A percentile compares a stretch with the other conserved stretches of the same genome.
phyloP scores from a whole-genome alignment of 805 yeast species.

The Ogataea sp. region DNA sequence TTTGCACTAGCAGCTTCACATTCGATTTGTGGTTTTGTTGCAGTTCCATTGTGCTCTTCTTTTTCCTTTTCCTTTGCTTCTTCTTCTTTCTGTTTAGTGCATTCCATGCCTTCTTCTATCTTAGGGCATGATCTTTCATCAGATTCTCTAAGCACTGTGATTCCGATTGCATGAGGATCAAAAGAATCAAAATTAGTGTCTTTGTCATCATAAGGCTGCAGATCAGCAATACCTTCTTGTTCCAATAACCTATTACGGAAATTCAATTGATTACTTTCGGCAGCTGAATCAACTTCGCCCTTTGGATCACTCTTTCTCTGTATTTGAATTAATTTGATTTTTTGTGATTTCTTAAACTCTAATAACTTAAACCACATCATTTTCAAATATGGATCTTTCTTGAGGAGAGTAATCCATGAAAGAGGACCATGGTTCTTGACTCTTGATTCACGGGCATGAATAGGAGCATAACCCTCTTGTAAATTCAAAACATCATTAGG shows the following conservation, averaged over 20 bases:
- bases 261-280: conserved; percentile 2
- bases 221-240: conserved; percentile 30
- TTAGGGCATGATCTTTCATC: too few relatives aligned
- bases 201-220: conserved; percentile 20
- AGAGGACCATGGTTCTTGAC: conserved; percentile 45
- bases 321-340: not conserved
- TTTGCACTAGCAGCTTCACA: not conserved
- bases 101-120: too few relatives aligned
- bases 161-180: too few relatives aligned
- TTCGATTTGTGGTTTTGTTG: conserved; percentile 5
- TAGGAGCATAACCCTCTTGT: conserved; percentile 34
- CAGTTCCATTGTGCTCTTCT: too few relatives aligned
- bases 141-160: too few relatives aligned
- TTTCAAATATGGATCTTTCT: conserved; percentile 34
- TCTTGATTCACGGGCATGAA: conserved; percentile 31
- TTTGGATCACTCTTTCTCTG: conserved; percentile 1
- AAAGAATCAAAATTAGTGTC: conserved; percentile 8
- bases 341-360: conserved; percentile 11
- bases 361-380: conserved; percentile 26
- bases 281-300: too few relatives aligned
- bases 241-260: conserved; percentile 23
- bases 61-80: too few relatives aligned
- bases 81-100: too few relatives aligned
- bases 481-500: conserved; percentile 32
- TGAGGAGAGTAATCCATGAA: conserved; percentile 38